These are phyloP conservation scores for Coemansia sp. DNA, from an alignment of 192 early-diverging fungal species.

Conservation along the genomic window DNA sequence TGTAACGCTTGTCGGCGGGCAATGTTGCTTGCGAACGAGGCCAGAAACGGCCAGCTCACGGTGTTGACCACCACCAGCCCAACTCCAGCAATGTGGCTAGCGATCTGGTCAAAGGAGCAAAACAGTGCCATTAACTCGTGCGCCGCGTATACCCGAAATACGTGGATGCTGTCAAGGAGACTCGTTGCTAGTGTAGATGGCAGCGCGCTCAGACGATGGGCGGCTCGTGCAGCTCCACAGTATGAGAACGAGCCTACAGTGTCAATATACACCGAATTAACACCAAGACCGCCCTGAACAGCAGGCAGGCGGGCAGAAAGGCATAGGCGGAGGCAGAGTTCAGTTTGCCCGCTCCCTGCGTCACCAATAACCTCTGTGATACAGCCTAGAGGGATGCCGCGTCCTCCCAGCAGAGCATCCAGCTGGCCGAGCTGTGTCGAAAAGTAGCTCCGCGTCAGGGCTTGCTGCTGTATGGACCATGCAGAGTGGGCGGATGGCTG, in stretches of 20 bases:
- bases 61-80: slow-evolving; percentile 35
- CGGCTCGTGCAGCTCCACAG: slow-evolving; percentile 13
- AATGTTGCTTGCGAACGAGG: slow-evolving; percentile 28
- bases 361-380: slow-evolving; percentile 23
- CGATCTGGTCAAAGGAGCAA: slow-evolving; percentile 18
- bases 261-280: slow-evolving; percentile 25
- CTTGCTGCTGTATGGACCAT: slow-evolving; percentile 12
- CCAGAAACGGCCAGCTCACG: slow-evolving; percentile 46
- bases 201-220: not conserved
- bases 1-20: slow-evolving; percentile 30
- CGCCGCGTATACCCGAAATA: slow-evolving; percentile 33
- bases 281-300: slow-evolving; percentile 1
- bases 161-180: slow-evolving; percentile 15
- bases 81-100: not conserved
- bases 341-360: slow-evolving; percentile 18
- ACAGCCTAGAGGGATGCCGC: slow-evolving; percentile 20
- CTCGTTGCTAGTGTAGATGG: not conserved
- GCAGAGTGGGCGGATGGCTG: slow-evolving; percentile 9
- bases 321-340: slow-evolving; percentile 32
- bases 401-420: slow-evolving; percentile 23
- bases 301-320: slow-evolving; percentile 22
- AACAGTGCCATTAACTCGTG: slow-evolving; percentile 39
- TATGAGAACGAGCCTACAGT: slow-evolving; percentile 23
- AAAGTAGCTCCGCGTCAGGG: slow-evolving; percentile 14
- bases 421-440: slow-evolving; percentile 15